Percentiles rank a stretch among this genome's conserved stretches.
Evolutionary conservation across 148 eudicot genomes (phyloP).

Genomic region (Beta vulgaris): DNA sequence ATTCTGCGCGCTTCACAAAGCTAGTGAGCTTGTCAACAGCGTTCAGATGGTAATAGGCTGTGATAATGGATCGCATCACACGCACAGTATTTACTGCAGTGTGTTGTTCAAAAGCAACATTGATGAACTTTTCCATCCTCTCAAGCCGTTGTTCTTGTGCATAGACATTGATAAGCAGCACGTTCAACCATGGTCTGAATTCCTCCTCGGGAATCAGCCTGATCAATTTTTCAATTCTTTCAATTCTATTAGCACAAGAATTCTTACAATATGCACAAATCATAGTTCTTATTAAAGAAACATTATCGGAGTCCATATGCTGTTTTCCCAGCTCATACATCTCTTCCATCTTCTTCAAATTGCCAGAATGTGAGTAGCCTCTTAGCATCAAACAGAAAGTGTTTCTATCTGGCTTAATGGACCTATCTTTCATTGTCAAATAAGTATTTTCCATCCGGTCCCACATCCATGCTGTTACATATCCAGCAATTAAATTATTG

Average conservation of each 20-base stretch:
- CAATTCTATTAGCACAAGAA: slow-evolving; percentile 39
- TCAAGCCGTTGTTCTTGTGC: slow-evolving; percentile 64
- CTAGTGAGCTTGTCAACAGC: slow-evolving; percentile 64
- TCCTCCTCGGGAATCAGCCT: slow-evolving; percentile 47
- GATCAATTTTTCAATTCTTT: slow-evolving; percentile 50
- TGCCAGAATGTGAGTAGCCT: slow-evolving; percentile 71
- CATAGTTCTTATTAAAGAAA: slow-evolving; percentile 50
- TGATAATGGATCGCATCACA: slow-evolving; percentile 56
- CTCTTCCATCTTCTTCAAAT: slow-evolving; percentile 73
- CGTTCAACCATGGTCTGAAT: slow-evolving; percentile 67
- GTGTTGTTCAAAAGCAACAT: slow-evolving; percentile 55
- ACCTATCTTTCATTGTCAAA: slow-evolving; percentile 41
- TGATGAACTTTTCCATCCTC: slow-evolving; percentile 60
- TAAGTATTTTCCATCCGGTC: slow-evolving; percentile 76
- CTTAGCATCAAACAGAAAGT: slow-evolving; percentile 67
- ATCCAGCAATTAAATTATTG: slow-evolving; percentile 69
- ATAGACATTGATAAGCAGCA: slow-evolving; percentile 60
- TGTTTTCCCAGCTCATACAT: slow-evolving; percentile 46
- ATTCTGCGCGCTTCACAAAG: slow-evolving; percentile 64
- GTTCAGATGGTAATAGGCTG: slow-evolving; percentile 49
- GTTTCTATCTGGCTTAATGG: slow-evolving; percentile 42
- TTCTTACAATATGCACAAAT: slow-evolving; percentile 68
- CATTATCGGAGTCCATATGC: slow-evolving; percentile 21
- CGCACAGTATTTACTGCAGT: slow-evolving; percentile 34
- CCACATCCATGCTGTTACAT: slow-evolving; percentile 95